Base-by-base conservation (phyloP, 257 asterid genomes). In the Rubia yunnanensis region DNA sequence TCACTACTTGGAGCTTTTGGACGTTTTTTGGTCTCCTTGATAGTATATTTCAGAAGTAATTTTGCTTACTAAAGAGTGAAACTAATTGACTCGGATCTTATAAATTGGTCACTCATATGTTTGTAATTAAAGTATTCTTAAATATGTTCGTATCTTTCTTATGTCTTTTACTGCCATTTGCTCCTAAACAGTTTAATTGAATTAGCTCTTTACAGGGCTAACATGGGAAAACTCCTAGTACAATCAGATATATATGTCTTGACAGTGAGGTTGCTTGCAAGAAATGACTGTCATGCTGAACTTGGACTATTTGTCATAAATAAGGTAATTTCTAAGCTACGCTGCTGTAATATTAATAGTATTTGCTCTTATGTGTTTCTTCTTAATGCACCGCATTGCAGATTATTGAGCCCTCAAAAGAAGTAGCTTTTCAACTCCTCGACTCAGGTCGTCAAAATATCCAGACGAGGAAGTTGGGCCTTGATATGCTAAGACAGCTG, bases 351-450 rank as follows among this genome's bases (percentile, higher is more conserved):
- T 64, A 35, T 50, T 65, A 67, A 50, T 67, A 20, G 20, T 65
- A 15, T 22, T 59, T 55, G 53, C 24, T 17, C 22, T 61, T 68
- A 36, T 52, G 13, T 41, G 60, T 28, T 27, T 46, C 53, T 44
- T 57, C 63, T 70, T 63, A 63, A 48, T 71, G 60, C 74, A 59
- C 10, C 61, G 46, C 22, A 10, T 74, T 83, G 80, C 85, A 92
- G 99, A 86, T 89, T 73, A 78, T 92, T 65, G 99, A 87, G 80
- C 97, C 97, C 64, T 87, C 99, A 59, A 89, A 84, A 70, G 97
- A 87, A 77, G 97, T 92, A 65, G 99, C 99, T 52, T 38, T 87
- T 74, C 94, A 90, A 67, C 85, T 92, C 53, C 73, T 92, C 73
- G 96, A 86, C 70, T 86, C 90, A 64, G 97, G 99, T 49, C 79